phyloP scores from a whole-genome alignment of 148 eudicot genomes.

The Persicaria maculosa region DNA sequence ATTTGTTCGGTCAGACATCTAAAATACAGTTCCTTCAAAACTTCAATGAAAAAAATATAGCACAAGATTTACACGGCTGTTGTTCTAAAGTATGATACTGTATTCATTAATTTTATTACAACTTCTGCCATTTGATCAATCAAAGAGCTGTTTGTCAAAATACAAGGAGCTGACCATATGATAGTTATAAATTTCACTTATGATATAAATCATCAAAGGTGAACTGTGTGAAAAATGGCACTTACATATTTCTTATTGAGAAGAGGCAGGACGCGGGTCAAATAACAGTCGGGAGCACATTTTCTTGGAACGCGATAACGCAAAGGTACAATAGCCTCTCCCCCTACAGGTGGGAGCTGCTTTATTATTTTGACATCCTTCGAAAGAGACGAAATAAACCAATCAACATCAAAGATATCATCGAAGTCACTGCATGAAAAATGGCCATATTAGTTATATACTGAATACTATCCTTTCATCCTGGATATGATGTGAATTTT shows the following conservation, averaged over 20 bases:
- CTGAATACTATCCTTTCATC: background rate
- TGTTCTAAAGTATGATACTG: background rate
- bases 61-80: background rate
- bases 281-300: conserved; percentile 83
- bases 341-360: conserved; percentile 83
- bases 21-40: background rate
- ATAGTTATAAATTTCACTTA: background rate
- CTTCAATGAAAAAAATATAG: background rate
- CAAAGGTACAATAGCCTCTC: conserved; percentile 86
- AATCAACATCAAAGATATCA: conserved; percentile 84
- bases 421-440: conserved; percentile 71
- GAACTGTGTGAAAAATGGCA: background rate
- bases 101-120: background rate
- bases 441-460: conserved; percentile 6
- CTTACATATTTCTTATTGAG: conserved; percentile 85
- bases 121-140: too few species aligned
- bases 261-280: conserved; percentile 71
- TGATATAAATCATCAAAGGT: background rate
- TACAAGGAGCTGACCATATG: background rate
- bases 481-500: background rate
- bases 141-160: background rate
- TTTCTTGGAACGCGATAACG: conserved; percentile 92
- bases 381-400: conserved; percentile 84
- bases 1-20: background rate
- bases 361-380: conserved; percentile 80